Evolutionary conservation across 108 stramenopile genomes (phyloP).

Genomic region (Pseudonitzschia multistriata): DNA sequence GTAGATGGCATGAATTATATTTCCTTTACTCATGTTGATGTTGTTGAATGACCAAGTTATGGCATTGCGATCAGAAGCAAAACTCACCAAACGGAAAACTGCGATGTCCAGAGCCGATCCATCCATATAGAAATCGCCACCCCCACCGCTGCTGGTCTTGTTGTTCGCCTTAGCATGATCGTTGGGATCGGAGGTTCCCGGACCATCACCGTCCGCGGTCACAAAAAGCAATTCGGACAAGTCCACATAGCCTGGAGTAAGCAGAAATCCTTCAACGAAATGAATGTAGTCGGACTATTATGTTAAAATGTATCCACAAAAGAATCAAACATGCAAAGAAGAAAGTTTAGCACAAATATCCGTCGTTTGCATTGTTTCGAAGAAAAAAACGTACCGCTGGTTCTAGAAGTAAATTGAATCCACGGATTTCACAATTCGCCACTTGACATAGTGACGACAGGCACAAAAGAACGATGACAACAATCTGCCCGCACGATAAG

Average conservation of each 20-base stretch:
- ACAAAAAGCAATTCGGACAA: slow-evolving; percentile 51
- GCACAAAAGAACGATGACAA: neutral
- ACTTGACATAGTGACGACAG: slow-evolving; percentile 3
- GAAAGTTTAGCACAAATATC: neutral
- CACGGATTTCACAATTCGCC: slow-evolving; percentile 31
- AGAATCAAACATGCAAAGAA: neutral
- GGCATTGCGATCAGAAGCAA: neutral
- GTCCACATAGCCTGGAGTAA: slow-evolving; percentile 80
- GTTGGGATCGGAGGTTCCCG: neutral
- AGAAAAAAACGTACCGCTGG: slow-evolving; percentile 25
- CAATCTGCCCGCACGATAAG: neutral
- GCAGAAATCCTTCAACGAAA: slow-evolving; percentile 67
- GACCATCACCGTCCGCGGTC: slow-evolving; percentile 30
- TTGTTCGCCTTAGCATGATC: neutral
- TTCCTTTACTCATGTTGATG: neutral
- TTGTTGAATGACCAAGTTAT: neutral
- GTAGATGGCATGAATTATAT: neutral
- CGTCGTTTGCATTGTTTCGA: neutral
- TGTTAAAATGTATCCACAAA: neutral
- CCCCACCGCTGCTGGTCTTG: slow-evolving; percentile 30
- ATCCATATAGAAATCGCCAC: slow-evolving; percentile 23
- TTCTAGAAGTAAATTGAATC: slow-evolving; percentile 33
- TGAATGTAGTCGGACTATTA: slow-evolving; percentile 57
- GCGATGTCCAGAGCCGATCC: slow-evolving; percentile 36
- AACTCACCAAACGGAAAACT: slow-evolving; percentile 34